Conservation (phyloP, 345 rosid genomes). For the Arabis alpina region DNA sequence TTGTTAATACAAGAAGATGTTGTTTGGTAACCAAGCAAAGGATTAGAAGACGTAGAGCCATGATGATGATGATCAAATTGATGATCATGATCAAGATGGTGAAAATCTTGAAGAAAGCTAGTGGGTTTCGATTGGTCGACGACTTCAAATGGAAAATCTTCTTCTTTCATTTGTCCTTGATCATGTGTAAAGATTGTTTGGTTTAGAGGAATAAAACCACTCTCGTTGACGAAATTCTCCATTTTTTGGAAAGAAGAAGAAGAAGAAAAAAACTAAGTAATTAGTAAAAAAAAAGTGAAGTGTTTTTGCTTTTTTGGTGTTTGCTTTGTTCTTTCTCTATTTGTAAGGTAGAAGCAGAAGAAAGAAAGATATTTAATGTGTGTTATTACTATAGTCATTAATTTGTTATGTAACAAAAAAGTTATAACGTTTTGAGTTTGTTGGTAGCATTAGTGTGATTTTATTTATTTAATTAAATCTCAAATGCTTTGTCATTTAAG, state of each 20-base stretch:
- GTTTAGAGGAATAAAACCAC: slow-evolving; percentile 33
- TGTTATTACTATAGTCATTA: slow-evolving; percentile 28
- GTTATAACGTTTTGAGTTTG: slow-evolving; percentile 41
- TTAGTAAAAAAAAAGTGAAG: slow-evolving; percentile 36
- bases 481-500: slow-evolving; percentile 4
- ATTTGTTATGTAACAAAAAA: slow-evolving; percentile 26
- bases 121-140: slow-evolving; percentile 45
- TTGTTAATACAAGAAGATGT: slow-evolving; percentile 37
- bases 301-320: slow-evolving; percentile 24
- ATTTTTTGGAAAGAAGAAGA: slow-evolving; percentile 27
- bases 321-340: slow-evolving; percentile 39
- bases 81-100: slow-evolving; percentile 49
- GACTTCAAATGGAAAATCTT: slow-evolving; percentile 45
- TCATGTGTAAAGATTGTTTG: slow-evolving; percentile 39
- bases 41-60: slow-evolving; percentile 51
- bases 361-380: slow-evolving; percentile 35
- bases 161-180: slow-evolving; percentile 47
- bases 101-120: slow-evolving; percentile 61
- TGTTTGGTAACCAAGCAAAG: slow-evolving; percentile 46
- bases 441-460: slow-evolving; percentile 37
- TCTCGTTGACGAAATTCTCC: slow-evolving; percentile 37
- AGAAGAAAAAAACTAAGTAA: slow-evolving; percentile 42
- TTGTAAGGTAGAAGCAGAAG: slow-evolving; percentile 31
- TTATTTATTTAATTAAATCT: slow-evolving; percentile 8
- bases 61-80: slow-evolving; percentile 37